Evolutionary conservation across 164 flowering plant species (phyloP), one percentile per base, ranked within the genome.

Genomic region (Vitis rupestris): DNA sequence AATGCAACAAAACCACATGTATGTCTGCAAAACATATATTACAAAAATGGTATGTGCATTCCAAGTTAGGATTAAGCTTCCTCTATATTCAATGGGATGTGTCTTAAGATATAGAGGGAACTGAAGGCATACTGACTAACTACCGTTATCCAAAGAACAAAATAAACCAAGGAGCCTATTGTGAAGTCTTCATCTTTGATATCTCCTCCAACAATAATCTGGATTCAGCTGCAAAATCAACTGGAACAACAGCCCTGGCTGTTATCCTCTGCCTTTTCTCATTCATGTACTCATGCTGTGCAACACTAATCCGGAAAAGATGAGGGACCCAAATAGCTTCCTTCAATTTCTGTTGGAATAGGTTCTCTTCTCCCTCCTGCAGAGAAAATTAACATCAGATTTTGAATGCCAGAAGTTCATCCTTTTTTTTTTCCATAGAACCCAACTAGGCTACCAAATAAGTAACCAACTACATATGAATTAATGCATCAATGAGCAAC

Each of bases 211-310:
- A 78, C 71, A 96, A 74, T 67, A 72, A 78, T 70, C 72, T 89
- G 15, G 98, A 85, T 81, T 93, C 99, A 64, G 89, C 85, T 53
- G 88, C 91, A 87, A 80, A 93, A 75, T 96, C 95, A 69, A 89
- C 72, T 10, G 89, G 86, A 64, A 86, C 87, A 67, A 85, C 83
- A 23, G 84, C 65, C 74, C 79, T 86, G 17, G 74, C 79, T 1
- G 94, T 89, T 47, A 89, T 80, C 82, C 94, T 83, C 63, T 89
- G 91, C 69, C 92, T 85, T 72, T 86, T 93, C 81, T 92, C 97
- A 51, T 71, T 77, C 74, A 81, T 91, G 80, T 90, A 96, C 57
- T 93, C 99, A 10, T 83, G 70, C 70, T 79, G 91, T 7, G 85
- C 30, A 8, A 96, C 97, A 55, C 90, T 85, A 1, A 92, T 90